Evolutionary conservation across 2,329 filamentous ascomycete genomes (phyloP).

Genomic region (Penicillium brevicompactum): DNA sequence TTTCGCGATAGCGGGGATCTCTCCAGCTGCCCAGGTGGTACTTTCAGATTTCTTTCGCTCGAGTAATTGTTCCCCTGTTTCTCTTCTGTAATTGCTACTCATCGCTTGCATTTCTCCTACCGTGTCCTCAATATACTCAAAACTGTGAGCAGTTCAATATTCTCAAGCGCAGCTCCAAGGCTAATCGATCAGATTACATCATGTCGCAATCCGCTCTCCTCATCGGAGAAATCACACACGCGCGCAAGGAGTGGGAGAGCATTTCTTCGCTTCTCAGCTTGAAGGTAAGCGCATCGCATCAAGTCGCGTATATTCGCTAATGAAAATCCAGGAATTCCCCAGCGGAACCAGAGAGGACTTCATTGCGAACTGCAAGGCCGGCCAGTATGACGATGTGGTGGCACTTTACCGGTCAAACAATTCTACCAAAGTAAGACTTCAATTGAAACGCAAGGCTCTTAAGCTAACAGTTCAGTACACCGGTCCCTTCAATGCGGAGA

Average conservation of each 20-base stretch:
- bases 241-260: conserved; percentile 46
- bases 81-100: neutral
- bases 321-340: conserved; percentile 42
- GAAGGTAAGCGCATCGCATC: conserved; percentile 35
- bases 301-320: neutral
- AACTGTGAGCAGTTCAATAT: too few species aligned
- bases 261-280: conserved; percentile 44
- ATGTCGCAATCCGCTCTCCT: conserved; percentile 47
- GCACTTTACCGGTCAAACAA: conserved; percentile 62
- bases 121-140: too few species aligned
- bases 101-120: neutral
- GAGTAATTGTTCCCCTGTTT: neutral
- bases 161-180: too few species aligned
- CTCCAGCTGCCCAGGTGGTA: neutral
- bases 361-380: conserved; percentile 56
- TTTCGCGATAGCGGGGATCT: conserved; percentile 4
- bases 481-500: conserved; percentile 52
- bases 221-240: conserved; percentile 48
- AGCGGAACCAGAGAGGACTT: conserved; percentile 58
- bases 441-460: neutral
- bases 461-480: conserved; percentile 34
- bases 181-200: neutral
- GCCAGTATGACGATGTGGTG: conserved; percentile 57
- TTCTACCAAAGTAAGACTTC: conserved; percentile 48
- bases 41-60: neutral